Conservation (phyloP, 345 rosid species). For the Microcos paniculata region DNA sequence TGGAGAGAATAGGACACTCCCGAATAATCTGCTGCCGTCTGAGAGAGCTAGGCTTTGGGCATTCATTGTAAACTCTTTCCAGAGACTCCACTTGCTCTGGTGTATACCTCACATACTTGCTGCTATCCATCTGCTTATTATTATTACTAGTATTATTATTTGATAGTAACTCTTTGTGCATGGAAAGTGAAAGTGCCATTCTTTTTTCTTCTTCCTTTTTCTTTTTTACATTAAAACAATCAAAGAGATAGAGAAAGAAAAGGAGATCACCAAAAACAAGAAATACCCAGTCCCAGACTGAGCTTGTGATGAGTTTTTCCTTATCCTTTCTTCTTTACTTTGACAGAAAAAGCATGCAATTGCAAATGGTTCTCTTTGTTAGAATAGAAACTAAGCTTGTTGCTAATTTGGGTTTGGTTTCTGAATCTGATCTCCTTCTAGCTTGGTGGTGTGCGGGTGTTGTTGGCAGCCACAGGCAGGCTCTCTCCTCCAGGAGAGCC, state of each 20-base stretch:
- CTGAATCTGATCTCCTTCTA: background rate
- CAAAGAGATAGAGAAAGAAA: background rate
- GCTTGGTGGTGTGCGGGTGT: background rate
- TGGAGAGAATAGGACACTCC: slow-evolving; percentile 42
- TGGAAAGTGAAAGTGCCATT: slow-evolving; percentile 40
- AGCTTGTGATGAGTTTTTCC: background rate
- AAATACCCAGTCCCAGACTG: slow-evolving; percentile 14
- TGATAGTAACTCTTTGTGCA: slow-evolving; percentile 37
- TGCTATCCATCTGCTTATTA: slow-evolving; percentile 44
- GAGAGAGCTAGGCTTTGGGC: slow-evolving; percentile 78
- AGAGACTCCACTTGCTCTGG: slow-evolving; percentile 82
- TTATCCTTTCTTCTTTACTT: background rate
- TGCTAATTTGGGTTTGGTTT: background rate
- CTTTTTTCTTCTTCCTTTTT: background rate
- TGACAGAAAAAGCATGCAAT: background rate
- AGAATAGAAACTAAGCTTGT: background rate
- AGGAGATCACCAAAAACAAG: background rate
- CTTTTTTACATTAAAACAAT: background rate
- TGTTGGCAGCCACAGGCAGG: slow-evolving; percentile 35
- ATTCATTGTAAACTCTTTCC: slow-evolving; percentile 73
- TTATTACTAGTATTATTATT: slow-evolving; percentile 10
- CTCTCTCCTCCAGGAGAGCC: slow-evolving; percentile 51
- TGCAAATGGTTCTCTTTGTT: background rate
- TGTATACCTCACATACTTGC: slow-evolving; percentile 72
- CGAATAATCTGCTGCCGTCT: slow-evolving; percentile 71